Evolutionary conservation across 768 basidiomycete species (phyloP).

Genomic region (Rhizopogon roseolus): DNA sequence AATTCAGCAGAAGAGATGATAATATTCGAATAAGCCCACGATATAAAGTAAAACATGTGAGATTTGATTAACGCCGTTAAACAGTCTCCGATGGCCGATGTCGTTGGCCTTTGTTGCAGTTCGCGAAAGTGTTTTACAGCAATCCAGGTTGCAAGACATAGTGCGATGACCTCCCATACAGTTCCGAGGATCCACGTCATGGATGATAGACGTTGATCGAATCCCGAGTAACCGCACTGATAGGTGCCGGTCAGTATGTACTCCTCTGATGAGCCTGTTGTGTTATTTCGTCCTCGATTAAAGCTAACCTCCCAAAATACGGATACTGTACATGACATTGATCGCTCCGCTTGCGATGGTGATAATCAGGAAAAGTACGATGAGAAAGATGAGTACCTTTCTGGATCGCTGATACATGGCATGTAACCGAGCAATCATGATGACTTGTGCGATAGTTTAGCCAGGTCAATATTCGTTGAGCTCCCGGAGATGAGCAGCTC

Average conservation of each 20-base stretch:
- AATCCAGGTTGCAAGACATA: not conserved
- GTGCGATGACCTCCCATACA: not conserved
- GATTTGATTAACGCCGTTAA: not conserved
- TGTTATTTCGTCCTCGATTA: not conserved
- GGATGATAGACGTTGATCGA: not conserved
- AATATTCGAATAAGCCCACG: too few relatives aligned
- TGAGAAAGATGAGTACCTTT: too few relatives aligned
- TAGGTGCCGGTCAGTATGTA: not conserved
- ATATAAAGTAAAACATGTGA: too few relatives aligned
- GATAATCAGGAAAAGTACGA: not conserved
- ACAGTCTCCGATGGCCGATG: not conserved
- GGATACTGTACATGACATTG: not conserved
- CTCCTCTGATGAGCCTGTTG: not conserved
- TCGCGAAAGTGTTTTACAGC: not conserved
- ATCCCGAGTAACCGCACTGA: not conserved
- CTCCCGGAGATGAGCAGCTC: not conserved
- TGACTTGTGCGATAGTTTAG: not conserved
- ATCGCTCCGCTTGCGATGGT: not conserved
- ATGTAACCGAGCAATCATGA: not conserved
- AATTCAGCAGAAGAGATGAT: too few relatives aligned
- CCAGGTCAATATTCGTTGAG: not conserved
- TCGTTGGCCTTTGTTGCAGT: not conserved
- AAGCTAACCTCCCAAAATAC: not conserved
- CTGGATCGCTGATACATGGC: not conserved
- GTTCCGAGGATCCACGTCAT: not conserved